These are phyloP conservation scores for Tribonema minus DNA, from an alignment of 108 stramenopile genomes.

Conservation along the genomic window DNA sequence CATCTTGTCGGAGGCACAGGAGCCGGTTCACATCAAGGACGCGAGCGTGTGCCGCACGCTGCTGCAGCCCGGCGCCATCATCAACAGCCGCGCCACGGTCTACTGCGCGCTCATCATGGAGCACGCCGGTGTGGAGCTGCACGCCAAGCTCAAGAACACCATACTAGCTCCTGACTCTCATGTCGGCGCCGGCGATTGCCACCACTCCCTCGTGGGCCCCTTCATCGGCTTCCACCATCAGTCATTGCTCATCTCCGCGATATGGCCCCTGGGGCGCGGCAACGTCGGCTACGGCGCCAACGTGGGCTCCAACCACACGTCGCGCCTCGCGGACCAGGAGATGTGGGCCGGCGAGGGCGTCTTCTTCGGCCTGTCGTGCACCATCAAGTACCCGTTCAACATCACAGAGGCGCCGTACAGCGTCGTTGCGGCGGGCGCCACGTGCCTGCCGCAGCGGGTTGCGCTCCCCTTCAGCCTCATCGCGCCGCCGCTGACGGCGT, in stretches of 20 bases:
- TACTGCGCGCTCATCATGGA: slow-evolving; percentile 30
- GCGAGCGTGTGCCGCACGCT: slow-evolving; percentile 7
- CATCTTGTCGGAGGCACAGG: slow-evolving; percentile 15
- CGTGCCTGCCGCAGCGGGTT: slow-evolving; percentile 72
- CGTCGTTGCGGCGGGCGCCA: slow-evolving; percentile 84
- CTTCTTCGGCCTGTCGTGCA: slow-evolving; percentile 77
- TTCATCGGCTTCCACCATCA: slow-evolving; percentile 45
- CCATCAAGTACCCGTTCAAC: slow-evolving; percentile 85
- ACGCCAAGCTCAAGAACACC: slow-evolving; percentile 15
- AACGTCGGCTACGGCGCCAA: slow-evolving; percentile 92
- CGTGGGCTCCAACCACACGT: slow-evolving; percentile 94
- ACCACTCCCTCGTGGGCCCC: slow-evolving; percentile 40
- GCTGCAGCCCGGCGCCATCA: slow-evolving; percentile 14
- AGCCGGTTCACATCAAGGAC: background rate
- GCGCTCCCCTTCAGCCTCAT: slow-evolving; percentile 81
- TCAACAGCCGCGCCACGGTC: slow-evolving; percentile 14
- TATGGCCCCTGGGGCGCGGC: slow-evolving; percentile 87
- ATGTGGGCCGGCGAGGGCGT: slow-evolving; percentile 78
- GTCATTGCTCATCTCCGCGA: slow-evolving; percentile 69
- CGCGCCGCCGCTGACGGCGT: slow-evolving; percentile 1
- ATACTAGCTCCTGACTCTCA: slow-evolving; percentile 27
- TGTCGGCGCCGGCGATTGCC: slow-evolving; percentile 37
- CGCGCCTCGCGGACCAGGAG: slow-evolving; percentile 87
- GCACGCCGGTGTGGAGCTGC: slow-evolving; percentile 36
- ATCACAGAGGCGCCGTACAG: slow-evolving; percentile 75